phyloP scores from a whole-genome alignment of 306 rosid species.

The Trichosanthes cucumerina region DNA sequence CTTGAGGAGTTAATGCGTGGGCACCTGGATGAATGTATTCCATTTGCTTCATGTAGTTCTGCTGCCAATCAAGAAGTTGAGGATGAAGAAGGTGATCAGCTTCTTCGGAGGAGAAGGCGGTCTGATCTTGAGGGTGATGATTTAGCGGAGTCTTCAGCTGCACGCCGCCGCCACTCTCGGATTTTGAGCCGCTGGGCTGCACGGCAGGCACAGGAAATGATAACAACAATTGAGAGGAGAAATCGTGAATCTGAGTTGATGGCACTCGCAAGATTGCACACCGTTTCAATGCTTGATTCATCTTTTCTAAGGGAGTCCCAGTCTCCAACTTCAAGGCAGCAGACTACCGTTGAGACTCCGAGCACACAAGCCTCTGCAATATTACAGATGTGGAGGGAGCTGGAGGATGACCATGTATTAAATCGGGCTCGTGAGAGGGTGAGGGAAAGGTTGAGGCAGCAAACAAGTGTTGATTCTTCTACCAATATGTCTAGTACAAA shows the following conservation, averaged over 20 bases:
- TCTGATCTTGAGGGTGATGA: slow-evolving; percentile 91
- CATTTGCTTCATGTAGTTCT: slow-evolving; percentile 93
- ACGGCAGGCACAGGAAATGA: slow-evolving; percentile 98
- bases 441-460: slow-evolving; percentile 81
- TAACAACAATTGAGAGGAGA: slow-evolving; percentile 95
- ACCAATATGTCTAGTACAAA: slow-evolving; percentile 52
- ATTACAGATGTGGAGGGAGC: slow-evolving; percentile 96
- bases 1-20: slow-evolving; percentile 90
- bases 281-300: slow-evolving; percentile 91
- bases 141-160: slow-evolving; percentile 90
- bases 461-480: slow-evolving; percentile 58
- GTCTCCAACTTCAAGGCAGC: slow-evolving; percentile 83
- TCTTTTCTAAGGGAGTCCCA: slow-evolving; percentile 88
- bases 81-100: slow-evolving; percentile 85
- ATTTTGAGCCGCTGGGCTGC: slow-evolving; percentile 97
- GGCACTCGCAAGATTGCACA: slow-evolving; percentile 93
- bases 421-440: slow-evolving; percentile 82
- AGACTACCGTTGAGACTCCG: slow-evolving; percentile 85
- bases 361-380: slow-evolving; percentile 83
- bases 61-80: slow-evolving; percentile 61
- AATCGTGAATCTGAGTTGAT: slow-evolving; percentile 91
- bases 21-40: slow-evolving; percentile 91
- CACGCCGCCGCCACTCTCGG: slow-evolving; percentile 72
- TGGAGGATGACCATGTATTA: slow-evolving; percentile 91
- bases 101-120: slow-evolving; percentile 81